Evolutionary conservation across 2,329 filamentous ascomycete species (phyloP).

Genomic region (Hypomyces perniciosus): DNA sequence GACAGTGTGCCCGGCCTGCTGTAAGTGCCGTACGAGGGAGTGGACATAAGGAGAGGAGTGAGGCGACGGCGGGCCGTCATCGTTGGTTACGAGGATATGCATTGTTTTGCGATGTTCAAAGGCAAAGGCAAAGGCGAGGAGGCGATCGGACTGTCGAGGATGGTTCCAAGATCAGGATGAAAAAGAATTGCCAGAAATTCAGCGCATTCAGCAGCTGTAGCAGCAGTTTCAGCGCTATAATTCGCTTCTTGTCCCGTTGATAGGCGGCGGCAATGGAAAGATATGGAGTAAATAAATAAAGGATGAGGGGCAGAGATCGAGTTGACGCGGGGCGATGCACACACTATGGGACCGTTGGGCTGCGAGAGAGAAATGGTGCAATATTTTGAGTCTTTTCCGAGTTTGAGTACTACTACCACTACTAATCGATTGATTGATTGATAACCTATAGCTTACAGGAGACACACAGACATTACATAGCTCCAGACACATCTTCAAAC

Average conservation of each 20-base stretch:
- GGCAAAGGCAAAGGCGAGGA: not conserved
- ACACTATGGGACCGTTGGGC: not conserved
- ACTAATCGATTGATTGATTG: conserved; percentile 1
- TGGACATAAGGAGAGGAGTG: conserved; percentile 77
- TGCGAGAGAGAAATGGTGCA: not conserved
- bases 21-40: conserved; percentile 63
- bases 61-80: conserved; percentile 73
- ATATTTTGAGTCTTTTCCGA: too few relatives aligned
- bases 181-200: not conserved
- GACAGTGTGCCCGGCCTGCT: conserved; percentile 73
- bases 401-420: too few relatives aligned
- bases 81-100: conserved; percentile 67
- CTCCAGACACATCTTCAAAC: too few relatives aligned
- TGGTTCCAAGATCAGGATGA: not conserved
- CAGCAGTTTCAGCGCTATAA: too few relatives aligned
- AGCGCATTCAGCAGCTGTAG: too few relatives aligned
- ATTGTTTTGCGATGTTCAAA: conserved; percentile 30
- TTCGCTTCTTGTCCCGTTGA: too few relatives aligned
- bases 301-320: not conserved
- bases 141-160: not conserved
- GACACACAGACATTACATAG: conserved; percentile 5
- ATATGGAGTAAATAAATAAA: not conserved
- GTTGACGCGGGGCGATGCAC: conserved; percentile 7
- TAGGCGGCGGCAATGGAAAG: not conserved
- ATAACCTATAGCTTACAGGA: conserved; percentile 4